These are phyloP conservation scores for Aspergillus tubingensis DNA, from an alignment of 2,329 filamentous ascomycete genomes.

Conservation along the genomic window DNA sequence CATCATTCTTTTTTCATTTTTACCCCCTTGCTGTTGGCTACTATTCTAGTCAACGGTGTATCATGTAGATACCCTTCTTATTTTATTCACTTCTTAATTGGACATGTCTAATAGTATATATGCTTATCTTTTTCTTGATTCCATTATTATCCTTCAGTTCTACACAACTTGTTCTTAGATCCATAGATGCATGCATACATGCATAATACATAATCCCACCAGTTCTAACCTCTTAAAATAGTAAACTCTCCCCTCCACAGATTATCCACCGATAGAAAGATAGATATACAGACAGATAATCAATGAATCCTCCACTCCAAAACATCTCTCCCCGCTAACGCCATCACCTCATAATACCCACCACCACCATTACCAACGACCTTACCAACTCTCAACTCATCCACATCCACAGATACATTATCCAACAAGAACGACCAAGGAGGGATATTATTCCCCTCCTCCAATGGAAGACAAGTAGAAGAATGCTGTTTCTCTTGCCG, in stretches of 20 bases:
- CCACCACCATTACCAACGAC: not conserved
- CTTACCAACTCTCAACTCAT: not conserved
- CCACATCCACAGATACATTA: not conserved
- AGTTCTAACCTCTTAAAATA: not conserved
- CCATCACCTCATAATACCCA: not conserved
- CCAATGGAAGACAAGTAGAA: too few species aligned
- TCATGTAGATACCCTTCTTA: conserved; percentile 16
- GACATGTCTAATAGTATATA: conserved; percentile 11
- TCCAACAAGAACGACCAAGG: not conserved
- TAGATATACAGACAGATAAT: not conserved
- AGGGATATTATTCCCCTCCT: conserved; percentile 8
- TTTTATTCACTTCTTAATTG: conserved; percentile 14
- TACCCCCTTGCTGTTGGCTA: not conserved
- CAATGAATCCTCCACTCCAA: conserved; percentile 8
- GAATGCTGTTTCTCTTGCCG: not conserved
- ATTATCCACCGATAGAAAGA: too few species aligned
- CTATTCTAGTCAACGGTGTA: conserved; percentile 4
- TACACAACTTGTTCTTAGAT: not conserved
- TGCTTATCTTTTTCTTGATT: not conserved
- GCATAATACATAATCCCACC: not conserved
- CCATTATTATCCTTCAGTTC: not conserved
- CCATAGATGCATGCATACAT: not conserved
- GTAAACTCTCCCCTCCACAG: too few species aligned
- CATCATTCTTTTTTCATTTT: not conserved
- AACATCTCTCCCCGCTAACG: not conserved